Percentiles rank a stretch among this genome's conserved stretches.
phyloP scores from a whole-genome alignment of 257 asterid species.

The Solanum arcanum region DNA sequence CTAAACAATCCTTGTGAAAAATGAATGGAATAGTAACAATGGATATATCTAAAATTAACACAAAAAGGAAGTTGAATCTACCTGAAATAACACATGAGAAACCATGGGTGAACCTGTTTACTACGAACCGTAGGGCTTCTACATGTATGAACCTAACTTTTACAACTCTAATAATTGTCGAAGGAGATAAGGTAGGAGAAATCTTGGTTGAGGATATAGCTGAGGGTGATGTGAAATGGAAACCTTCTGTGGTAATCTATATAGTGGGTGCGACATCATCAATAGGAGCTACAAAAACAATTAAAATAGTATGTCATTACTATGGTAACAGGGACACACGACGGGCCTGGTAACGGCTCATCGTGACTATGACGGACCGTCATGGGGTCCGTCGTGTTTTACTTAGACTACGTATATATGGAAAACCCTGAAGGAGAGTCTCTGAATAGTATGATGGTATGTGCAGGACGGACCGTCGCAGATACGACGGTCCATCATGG shows the following conservation, averaged over 20 bases:
- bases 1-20: neutral
- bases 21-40: neutral
- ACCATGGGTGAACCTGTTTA: neutral
- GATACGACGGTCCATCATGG: no score
- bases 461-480: no score
- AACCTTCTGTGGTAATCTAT: neutral
- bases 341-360: no score
- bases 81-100: neutral
- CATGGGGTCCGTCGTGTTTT: no score
- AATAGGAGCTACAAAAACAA: neutral
- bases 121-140: neutral
- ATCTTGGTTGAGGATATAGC: neutral
- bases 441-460: no score
- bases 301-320: no score
- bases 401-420: no score
- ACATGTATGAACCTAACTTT: neutral
- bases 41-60: no score
- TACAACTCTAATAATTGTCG: neutral
- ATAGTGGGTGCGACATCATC: neutral
- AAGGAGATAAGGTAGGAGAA: neutral
- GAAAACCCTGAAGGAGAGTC: no score
- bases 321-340: no score
- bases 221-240: neutral
- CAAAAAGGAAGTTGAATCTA: neutral
- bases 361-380: no score